These are phyloP conservation scores for Dipodascopsis uninucleata DNA, from an alignment of 805 yeast genomes.

Conservation along the genomic window DNA sequence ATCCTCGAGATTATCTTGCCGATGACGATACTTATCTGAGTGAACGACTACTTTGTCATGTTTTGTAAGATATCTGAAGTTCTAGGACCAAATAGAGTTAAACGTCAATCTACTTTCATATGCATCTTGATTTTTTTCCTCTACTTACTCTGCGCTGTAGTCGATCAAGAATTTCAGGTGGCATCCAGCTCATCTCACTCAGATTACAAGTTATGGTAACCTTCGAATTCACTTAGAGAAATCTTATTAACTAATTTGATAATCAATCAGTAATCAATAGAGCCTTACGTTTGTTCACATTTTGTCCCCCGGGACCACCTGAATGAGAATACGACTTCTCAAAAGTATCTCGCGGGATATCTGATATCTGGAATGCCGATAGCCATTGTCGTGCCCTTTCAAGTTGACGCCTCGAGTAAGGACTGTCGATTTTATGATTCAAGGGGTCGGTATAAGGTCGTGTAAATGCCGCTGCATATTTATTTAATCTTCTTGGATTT, in stretches of 20 bases:
- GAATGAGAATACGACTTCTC: constrained; percentile 52
- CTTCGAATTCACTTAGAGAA: constrained; percentile 45
- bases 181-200: constrained; percentile 56
- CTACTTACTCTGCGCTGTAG: constrained; percentile 33
- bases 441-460: background rate
- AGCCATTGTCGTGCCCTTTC: constrained; percentile 47
- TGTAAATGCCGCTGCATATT: no score
- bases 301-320: constrained; percentile 86
- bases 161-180: constrained; percentile 47
- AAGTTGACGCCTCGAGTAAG: constrained; percentile 1
- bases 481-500: no score
- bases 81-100: constrained; percentile 8
- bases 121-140: constrained; percentile 5
- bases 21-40: constrained; percentile 56
- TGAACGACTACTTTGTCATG: constrained; percentile 55
- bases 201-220: constrained; percentile 56
- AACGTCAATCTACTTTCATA: background rate
- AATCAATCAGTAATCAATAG: background rate
- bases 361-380: constrained; percentile 29
- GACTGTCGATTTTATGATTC: constrained; percentile 4
- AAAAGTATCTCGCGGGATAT: constrained; percentile 48
- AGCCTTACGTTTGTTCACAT: constrained; percentile 64
- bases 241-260: background rate
- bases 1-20: constrained; percentile 53
- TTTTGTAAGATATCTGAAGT: constrained; percentile 54